Percentiles rank a stretch among this genome's conserved stretches.
These are phyloP conservation scores for Ettlia oleoabundans DNA, from an alignment of 139 green algal species.

Conservation along the genomic window DNA sequence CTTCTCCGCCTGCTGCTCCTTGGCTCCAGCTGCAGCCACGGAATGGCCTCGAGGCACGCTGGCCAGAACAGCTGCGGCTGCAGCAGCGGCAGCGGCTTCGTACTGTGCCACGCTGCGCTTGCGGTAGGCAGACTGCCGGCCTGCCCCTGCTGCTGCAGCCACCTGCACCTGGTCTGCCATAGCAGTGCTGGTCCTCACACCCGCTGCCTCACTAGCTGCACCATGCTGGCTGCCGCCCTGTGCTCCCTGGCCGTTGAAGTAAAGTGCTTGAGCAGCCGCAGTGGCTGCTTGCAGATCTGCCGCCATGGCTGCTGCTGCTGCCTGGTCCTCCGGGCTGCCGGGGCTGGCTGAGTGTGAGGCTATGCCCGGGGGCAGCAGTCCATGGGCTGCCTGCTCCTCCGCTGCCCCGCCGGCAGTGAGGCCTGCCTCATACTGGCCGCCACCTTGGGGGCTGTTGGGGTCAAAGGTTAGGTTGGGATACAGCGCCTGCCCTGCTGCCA, in stretches of 20 bases:
- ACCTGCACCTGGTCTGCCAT: not conserved
- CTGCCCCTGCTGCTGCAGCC: not conserved
- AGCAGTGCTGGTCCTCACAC: no score
- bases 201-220: not conserved
- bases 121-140: not conserved
- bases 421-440: no score
- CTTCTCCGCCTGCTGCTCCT: not conserved
- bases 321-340: not conserved
- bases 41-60: not conserved
- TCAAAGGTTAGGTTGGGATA: not conserved
- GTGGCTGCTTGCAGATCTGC: not conserved
- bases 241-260: no score
- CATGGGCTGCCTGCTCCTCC: no score
- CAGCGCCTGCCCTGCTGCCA: not conserved
- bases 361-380: no score
- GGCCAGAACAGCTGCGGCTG: not conserved
- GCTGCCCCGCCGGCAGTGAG: no score
- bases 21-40: not conserved
- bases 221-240: not conserved
- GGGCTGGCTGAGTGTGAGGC: not conserved
- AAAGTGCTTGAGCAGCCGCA: not conserved
- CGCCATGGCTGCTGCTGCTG: not conserved
- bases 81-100: not conserved
- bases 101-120: not conserved
- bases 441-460: no score